A percentile compares a stretch with the other conserved stretches of the same genome.
phyloP scores from a whole-genome alignment of 805 yeast genomes.

The Metschnikowia dekortorum region DNA sequence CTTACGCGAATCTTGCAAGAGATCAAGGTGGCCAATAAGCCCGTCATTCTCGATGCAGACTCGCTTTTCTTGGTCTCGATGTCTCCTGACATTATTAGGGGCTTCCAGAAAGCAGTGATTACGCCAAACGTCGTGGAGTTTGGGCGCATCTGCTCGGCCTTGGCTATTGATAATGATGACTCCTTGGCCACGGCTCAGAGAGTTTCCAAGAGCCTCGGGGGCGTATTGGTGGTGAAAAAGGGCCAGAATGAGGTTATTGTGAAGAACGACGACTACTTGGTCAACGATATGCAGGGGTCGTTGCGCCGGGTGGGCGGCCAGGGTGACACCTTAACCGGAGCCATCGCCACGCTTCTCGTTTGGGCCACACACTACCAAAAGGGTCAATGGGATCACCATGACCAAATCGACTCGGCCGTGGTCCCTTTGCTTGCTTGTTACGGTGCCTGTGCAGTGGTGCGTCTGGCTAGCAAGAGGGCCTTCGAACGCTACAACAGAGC shows the following conservation, averaged over 20 bases:
- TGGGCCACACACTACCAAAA: conserved; percentile 70
- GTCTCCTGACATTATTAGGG: conserved; percentile 50
- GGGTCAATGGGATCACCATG: conserved; percentile 49
- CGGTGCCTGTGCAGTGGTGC: conserved; percentile 66
- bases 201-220: conserved; percentile 49
- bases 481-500: conserved; percentile 63
- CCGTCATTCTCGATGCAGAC: conserved; percentile 89
- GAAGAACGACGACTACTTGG: conserved; percentile 38
- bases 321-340: conserved; percentile 89
- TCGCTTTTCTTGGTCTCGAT: conserved; percentile 65
- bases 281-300: conserved; percentile 56
- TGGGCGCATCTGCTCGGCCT: conserved; percentile 54
- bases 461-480: conserved; percentile 63
- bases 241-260: conserved; percentile 67
- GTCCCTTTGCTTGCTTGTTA: conserved; percentile 53
- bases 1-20: conserved; percentile 55
- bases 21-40: conserved; percentile 52
- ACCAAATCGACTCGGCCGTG: conserved; percentile 26
- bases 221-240: conserved; percentile 66
- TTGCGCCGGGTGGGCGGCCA: conserved; percentile 90
- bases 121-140: conserved; percentile 93
- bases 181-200: conserved; percentile 29
- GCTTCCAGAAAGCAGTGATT: conserved; percentile 57
- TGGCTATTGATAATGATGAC: conserved; percentile 30
- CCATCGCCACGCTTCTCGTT: conserved; percentile 74